These are phyloP conservation scores for Lasiodiplodia citricola DNA, from an alignment of 2,329 filamentous ascomycete species.

Conservation along the genomic window DNA sequence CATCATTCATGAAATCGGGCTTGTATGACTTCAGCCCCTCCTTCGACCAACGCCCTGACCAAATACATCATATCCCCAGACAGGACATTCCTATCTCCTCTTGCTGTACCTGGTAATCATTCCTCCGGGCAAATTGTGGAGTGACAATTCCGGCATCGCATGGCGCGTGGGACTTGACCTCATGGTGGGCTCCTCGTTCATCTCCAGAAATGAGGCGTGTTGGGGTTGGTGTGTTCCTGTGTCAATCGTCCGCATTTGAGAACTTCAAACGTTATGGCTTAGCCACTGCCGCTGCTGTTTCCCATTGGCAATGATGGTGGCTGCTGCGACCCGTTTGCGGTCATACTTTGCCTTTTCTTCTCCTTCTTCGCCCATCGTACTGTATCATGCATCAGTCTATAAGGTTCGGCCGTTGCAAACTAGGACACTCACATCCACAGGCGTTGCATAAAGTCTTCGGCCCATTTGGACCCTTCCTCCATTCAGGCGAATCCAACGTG, in stretches of 20 bases:
- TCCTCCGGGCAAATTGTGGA: background rate
- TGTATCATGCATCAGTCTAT: conserved; percentile 34
- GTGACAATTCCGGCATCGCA: background rate
- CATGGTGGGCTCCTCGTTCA: background rate
- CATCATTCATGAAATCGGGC: conserved; percentile 4
- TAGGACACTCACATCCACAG: conserved; percentile 71
- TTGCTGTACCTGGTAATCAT: background rate
- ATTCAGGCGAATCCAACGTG: conserved; percentile 92
- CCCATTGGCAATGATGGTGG: conserved; percentile 24
- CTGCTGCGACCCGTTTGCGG: conserved; percentile 8
- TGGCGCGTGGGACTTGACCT: conserved; percentile 12
- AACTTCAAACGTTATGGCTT: background rate
- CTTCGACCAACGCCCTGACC: conserved; percentile 14
- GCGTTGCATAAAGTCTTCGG: conserved; percentile 97
- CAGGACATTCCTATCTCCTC: background rate
- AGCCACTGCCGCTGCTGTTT: conserved; percentile 27
- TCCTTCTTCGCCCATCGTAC: conserved; percentile 72
- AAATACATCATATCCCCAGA: conserved; percentile 17
- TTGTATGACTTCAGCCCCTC: background rate
- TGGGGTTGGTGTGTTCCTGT: conserved; percentile 6
- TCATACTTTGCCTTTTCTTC: conserved; percentile 64
- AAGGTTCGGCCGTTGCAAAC: background rate
- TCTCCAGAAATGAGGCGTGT: background rate
- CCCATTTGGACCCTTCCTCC: conserved; percentile 90
- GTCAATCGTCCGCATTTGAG: background rate